Evolutionary conservation across 805 yeast species (phyloP).

Genomic region (Wickerhamiella vanderwaltii): DNA sequence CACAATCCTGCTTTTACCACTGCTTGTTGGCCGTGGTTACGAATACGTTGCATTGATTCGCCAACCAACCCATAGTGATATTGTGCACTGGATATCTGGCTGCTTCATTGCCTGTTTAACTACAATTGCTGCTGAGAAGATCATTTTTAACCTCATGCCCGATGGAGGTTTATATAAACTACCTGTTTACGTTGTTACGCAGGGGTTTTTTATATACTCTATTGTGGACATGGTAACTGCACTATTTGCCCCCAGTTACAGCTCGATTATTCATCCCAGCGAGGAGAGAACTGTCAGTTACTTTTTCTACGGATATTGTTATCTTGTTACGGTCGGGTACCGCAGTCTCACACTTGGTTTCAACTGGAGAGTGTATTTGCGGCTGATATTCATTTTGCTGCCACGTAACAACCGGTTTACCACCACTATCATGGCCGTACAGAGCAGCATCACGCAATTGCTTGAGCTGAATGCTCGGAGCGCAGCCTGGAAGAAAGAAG

Average conservation of each 20-base stretch:
- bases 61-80: slow-evolving; percentile 1
- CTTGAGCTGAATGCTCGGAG: no score
- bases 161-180: neutral
- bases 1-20: slow-evolving; percentile 13
- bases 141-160: neutral
- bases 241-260: neutral
- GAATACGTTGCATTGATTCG: slow-evolving; percentile 6
- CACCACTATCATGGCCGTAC: neutral
- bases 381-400: neutral
- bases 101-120: neutral
- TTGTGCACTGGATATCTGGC: slow-evolving; percentile 1
- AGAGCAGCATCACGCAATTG: neutral
- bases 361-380: neutral
- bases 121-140: neutral
- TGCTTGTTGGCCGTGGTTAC: slow-evolving; percentile 14
- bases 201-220: neutral
- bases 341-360: neutral
- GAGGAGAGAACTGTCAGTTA: neutral
- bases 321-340: neutral
- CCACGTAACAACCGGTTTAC: neutral
- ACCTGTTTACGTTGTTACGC: neutral
- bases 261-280: neutral
- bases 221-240: neutral
- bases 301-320: neutral
- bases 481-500: neutral